These are phyloP conservation scores for Phlebiopsis flavidoalba DNA, from an alignment of 768 basidiomycete genomes.

Conservation along the genomic window DNA sequence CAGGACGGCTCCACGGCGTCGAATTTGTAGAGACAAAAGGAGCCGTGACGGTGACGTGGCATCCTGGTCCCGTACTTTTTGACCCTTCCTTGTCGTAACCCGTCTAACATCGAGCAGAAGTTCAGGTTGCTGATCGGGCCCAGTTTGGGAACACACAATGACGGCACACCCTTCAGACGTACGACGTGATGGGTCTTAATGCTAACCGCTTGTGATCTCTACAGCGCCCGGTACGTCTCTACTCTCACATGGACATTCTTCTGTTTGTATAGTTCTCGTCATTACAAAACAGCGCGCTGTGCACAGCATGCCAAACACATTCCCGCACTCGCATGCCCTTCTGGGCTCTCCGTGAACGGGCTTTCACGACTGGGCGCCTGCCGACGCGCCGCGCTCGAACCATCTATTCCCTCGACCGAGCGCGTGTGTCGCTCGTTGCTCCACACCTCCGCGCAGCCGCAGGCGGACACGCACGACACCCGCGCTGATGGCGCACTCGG, in stretches of 20 bases:
- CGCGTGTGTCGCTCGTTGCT: slow-evolving; percentile 95
- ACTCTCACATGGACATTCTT: too few relatives aligned
- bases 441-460: slow-evolving; percentile 82
- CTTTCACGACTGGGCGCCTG: slow-evolving; percentile 49
- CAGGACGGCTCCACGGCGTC: slow-evolving; percentile 75
- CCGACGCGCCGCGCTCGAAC: too few relatives aligned
- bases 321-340: background rate
- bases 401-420: slow-evolving; percentile 65
- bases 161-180: slow-evolving; percentile 30
- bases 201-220: too few relatives aligned
- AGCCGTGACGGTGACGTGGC: slow-evolving; percentile 77
- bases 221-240: too few relatives aligned
- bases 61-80: slow-evolving; percentile 45
- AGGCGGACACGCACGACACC: slow-evolving; percentile 72
- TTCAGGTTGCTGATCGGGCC: slow-evolving; percentile 66
- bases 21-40: slow-evolving; percentile 49
- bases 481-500: slow-evolving; percentile 76
- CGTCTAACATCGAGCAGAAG: slow-evolving; percentile 44
- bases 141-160: slow-evolving; percentile 83
- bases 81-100: too few relatives aligned
- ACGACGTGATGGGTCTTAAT: too few relatives aligned
- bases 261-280: too few relatives aligned
- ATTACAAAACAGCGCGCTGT: too few relatives aligned
- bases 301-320: too few relatives aligned
- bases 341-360: slow-evolving; percentile 34